Percentiles rank a stretch among this genome's conserved stretches.
phyloP scores from a whole-genome alignment of 2,329 filamentous ascomycete genomes.

The Colletotrichum echinochloae region DNA sequence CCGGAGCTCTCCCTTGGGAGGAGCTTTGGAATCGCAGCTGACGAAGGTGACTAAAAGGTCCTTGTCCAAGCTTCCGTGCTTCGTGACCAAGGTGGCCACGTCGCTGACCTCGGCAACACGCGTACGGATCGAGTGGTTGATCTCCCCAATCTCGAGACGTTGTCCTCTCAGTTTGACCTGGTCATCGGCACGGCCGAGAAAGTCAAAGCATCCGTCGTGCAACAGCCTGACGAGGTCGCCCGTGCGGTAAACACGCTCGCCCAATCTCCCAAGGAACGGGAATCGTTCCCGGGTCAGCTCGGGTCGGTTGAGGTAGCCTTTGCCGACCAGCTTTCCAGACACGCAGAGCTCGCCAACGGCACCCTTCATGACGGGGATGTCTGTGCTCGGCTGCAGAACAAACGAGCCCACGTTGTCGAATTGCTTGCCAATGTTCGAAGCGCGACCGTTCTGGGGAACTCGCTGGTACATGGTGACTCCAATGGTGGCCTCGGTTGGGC shows the following conservation, averaged over 20 bases:
- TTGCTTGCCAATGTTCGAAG: slow-evolving; percentile 88
- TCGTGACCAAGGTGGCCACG: slow-evolving; percentile 79
- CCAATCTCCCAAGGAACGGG: slow-evolving; percentile 68
- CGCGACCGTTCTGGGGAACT: slow-evolving; percentile 80
- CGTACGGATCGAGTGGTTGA: slow-evolving; percentile 83
- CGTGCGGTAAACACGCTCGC: slow-evolving; percentile 82
- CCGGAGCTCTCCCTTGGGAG: slow-evolving; percentile 37
- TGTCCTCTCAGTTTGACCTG: slow-evolving; percentile 94
- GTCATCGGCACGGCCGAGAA: slow-evolving; percentile 88
- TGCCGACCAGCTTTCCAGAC: slow-evolving; percentile 87
- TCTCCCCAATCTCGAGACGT: slow-evolving; percentile 89
- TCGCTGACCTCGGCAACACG: slow-evolving; percentile 71
- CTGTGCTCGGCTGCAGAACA: slow-evolving; percentile 77
- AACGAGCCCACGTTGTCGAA: slow-evolving; percentile 91
- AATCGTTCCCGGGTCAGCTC: slow-evolving; percentile 85
- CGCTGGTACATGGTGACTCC: slow-evolving; percentile 91
- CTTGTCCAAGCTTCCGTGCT: slow-evolving; percentile 78
- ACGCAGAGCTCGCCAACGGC: slow-evolving; percentile 90
- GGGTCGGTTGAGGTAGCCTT: slow-evolving; percentile 85
- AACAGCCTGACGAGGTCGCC: slow-evolving; percentile 88
- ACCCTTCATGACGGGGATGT: slow-evolving; percentile 79
- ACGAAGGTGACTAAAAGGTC: slow-evolving; percentile 87
- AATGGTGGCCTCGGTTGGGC: slow-evolving; percentile 93
- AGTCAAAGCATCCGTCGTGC: slow-evolving; percentile 85
- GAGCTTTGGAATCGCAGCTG: slow-evolving; percentile 48